phyloP scores from a whole-genome alignment of 176 grass and related monocot species.

The Oryza officinalis region DNA sequence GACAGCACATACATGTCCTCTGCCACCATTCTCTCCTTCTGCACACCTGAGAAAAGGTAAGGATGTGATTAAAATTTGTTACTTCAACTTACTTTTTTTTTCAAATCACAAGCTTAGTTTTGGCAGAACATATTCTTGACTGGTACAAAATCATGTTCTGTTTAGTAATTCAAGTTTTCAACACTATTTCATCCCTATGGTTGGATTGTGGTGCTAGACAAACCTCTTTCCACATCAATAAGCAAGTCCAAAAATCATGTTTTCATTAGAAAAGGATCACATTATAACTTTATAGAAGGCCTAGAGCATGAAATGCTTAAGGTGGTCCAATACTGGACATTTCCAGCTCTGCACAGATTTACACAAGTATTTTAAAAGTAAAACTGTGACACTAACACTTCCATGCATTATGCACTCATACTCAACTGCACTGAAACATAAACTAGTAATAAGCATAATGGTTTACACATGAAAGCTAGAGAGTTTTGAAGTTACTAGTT shows the following conservation, averaged over 20 bases:
- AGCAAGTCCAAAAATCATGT: not conserved
- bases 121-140: not conserved
- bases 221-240: not conserved
- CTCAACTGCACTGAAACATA: not conserved
- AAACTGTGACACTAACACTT: not conserved
- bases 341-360: not conserved
- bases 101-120: not conserved
- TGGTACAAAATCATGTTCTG: not conserved
- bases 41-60: constrained; percentile 59
- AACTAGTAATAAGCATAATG: not conserved
- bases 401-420: not conserved
- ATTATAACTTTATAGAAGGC: not conserved
- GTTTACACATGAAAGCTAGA: not conserved
- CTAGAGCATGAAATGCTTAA: not conserved
- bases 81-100: not conserved
- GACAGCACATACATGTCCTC: constrained; percentile 89
- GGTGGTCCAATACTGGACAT: not conserved
- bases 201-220: not conserved
- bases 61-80: constrained; percentile 7
- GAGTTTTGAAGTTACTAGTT: not conserved
- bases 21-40: constrained; percentile 93
- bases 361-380: not conserved
- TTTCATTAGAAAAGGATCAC: not conserved
- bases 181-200: not conserved
- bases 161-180: not conserved